Base-by-base conservation (phyloP, 345 rosid genomes). In the Rhizophora apiculata region DNA sequence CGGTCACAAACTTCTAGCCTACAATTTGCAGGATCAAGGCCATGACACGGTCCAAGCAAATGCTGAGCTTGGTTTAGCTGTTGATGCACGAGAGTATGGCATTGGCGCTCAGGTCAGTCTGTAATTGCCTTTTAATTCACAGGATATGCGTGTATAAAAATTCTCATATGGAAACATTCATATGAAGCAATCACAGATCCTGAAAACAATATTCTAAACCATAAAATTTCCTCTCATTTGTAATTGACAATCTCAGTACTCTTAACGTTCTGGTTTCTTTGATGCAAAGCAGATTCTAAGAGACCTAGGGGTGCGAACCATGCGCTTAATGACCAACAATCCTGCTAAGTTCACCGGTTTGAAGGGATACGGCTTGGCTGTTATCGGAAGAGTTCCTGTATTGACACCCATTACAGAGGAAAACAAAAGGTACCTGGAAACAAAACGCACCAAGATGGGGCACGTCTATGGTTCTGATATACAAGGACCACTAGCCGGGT, bases 1-100 rank as follows among this genome's bases (percentile, higher is more conserved):
- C 22, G 96, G 96, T 36, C 98, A 90, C 79, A 93, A 93, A 65
- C 92, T 90, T 18, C 78, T 77, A 53, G 96, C 96, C 60, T 90
- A 93, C 75, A 93, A 88, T 74, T 76, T 93, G 77, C 98, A 93
- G 70, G 96, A 88, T 71, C 80, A 85, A 72, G 96, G 98, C n/a
- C 96, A 87, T 43, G 96, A 93, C 69, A 93, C 96, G 0, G 98
- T 93, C 64, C 86, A 93, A 67, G 96, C 96, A 6, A 93, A 90
- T 60, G 71, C 89, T 61, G 89, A 93, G 75, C 96, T 93, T 22
- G 98, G 98, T 37, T 69, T 93, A 69, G 84, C 89, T 24, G 79
- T 90, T 55, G 98, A 93, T 78, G 83, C 92, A 20, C 85, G 98
- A 21, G 98, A 93, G 64, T 90, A 87, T 24, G 97, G 98, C 29